Evolutionary conservation across 805 yeast species (phyloP).

Genomic region (Ogataea paradorogensis): DNA sequence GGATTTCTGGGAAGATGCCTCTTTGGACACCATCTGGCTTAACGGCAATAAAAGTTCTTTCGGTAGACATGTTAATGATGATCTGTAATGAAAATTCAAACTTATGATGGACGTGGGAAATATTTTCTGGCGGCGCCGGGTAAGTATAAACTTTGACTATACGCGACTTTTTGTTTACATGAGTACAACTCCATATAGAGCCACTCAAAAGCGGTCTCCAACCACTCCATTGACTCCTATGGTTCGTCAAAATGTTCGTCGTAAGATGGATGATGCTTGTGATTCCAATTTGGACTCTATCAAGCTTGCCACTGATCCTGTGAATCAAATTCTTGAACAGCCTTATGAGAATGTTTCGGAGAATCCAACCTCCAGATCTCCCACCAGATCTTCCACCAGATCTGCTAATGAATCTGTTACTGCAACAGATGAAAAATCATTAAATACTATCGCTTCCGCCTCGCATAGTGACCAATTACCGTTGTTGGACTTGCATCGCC

Average conservation of each 20-base stretch:
- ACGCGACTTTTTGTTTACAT: conserved; percentile 13
- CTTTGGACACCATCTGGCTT: conserved; percentile 99
- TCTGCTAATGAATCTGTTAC: neutral
- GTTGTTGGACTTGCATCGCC: conserved; percentile 10
- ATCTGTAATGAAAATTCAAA: conserved; percentile 4
- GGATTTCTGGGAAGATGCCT: conserved; percentile 87
- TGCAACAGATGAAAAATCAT: neutral
- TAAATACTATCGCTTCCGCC: neutral
- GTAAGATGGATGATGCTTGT: conserved; percentile 18
- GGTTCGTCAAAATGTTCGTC: conserved; percentile 24
- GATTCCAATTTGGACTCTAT: conserved; percentile 1
- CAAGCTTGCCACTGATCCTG: neutral
- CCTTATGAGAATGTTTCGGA: no score
- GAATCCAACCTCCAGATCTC: neutral
- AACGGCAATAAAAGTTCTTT: conserved; percentile 90
- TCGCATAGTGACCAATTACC: neutral
- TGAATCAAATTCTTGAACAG: no score
- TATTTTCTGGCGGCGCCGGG: conserved; percentile 7
- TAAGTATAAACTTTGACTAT: neutral
- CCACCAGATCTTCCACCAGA: neutral
- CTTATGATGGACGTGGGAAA: conserved; percentile 5
- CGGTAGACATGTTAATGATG: conserved; percentile 49
- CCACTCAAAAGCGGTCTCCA: conserved; percentile 28
- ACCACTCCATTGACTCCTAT: conserved; percentile 34
- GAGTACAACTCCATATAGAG: conserved; percentile 12